Base-by-base conservation (phyloP, 2,329 filamentous ascomycete genomes). In the Fusarium drepaniforme region DNA sequence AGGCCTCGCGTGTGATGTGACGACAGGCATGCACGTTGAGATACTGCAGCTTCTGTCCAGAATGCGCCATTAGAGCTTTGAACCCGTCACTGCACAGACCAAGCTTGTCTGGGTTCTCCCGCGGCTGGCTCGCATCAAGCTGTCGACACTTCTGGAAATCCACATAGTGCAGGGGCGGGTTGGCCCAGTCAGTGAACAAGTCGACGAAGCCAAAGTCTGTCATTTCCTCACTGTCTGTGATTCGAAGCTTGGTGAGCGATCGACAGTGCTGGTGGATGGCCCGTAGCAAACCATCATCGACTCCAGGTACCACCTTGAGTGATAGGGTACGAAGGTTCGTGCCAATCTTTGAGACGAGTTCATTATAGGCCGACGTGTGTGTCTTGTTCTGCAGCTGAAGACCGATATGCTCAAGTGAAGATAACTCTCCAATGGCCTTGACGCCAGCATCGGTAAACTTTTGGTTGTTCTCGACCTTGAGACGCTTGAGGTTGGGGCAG, bases 21-120 rank as follows among this genome's bases (percentile, higher is more conserved):
- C 96, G 92, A 80, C 95, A 97, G 0, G 93, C 94, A 16, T 94
- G 90, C n/a, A 98, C 86, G 79, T 97, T 94, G 38, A 98, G 86
- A 46, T 89, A 85, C 69, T 88, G 87, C 3, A 98, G 83, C 13
- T 84, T 86, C 1, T 84, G 80, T 5, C 94, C 94, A 0, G 95
- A 98, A 80, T 98, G 96, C 1, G 86, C 84, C 94, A 98, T 98
- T 51, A 98, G 84, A 0, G 94, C 94, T 74, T 88, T 86, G 84
- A 98, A 96, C 0, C 93, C 95, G 8, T 89, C 84, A 1, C 91
- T 93, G 63, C 93, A 94, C 37, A 98, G 87, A 2, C 96, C 96
- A 53, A 96, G 84, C 28, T 89, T 87, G 66, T 91, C 85, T 0
- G 90, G 88, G 57, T 92, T 92, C 6, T 91, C 90, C 25, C 92